A percentile compares a stretch with the other conserved stretches of the same genome.
These are phyloP conservation scores for Blepharisma stoltei DNA, from an alignment of 73 alveolate species.

Conservation along the genomic window DNA sequence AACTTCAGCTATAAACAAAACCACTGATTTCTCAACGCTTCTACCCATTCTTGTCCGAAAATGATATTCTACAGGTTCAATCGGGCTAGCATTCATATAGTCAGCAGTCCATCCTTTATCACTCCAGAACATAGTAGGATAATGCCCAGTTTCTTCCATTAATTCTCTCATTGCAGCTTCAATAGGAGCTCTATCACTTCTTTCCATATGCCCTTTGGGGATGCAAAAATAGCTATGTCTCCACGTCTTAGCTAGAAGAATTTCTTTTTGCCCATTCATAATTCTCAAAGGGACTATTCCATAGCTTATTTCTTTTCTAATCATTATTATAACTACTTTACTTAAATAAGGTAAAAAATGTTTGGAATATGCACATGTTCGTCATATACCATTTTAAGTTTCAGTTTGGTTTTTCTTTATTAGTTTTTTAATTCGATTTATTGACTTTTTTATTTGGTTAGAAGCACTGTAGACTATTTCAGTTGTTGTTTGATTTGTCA, in stretches of 20 bases:
- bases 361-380: background rate
- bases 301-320: background rate
- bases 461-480: no score
- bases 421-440: no score
- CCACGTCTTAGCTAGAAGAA: background rate
- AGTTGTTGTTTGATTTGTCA: no score
- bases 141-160: constrained; percentile 11
- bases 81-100: background rate
- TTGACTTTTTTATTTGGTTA: no score
- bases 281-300: constrained; percentile 16
- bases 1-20: constrained; percentile 17
- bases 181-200: background rate
- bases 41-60: background rate
- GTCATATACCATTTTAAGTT: no score
- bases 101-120: background rate
- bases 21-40: background rate
- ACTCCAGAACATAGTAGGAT: background rate
- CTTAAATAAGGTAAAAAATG: background rate
- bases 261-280: background rate
- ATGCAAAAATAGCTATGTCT: constrained; percentile 3
- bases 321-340: background rate
- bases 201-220: constrained; percentile 20
- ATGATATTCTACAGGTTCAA: background rate
- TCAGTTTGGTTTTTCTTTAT: no score
- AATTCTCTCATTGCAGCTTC: constrained; percentile 24